Evolutionary conservation across 2,329 filamentous ascomycete species (phyloP), one percentile per base, ranked within the genome.

Genomic region (Zasmidium angulare): DNA sequence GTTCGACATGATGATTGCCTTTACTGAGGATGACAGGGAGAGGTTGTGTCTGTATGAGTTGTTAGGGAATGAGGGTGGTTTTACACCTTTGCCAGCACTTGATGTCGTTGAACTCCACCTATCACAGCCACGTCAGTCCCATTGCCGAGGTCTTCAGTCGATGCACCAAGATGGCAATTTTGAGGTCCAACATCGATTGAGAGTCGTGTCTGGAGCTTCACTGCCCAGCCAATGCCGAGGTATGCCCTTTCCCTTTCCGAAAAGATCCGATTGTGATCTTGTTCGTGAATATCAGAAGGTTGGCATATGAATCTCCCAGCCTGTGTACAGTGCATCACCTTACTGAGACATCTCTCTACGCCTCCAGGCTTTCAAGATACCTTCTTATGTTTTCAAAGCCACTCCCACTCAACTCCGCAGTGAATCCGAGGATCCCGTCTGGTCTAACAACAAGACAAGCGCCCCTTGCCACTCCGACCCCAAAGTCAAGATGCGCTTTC

Each of bases 401-500:
- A 3, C n/a, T 17, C 3, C 3, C 36, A 17, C 36, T 43, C 36
- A 65, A 50, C 11, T 22, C 9, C 1, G 58, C 55, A 19, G 47
- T 24, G 36, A 53, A 46, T 4, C 46, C 64, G 14, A 61, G 19
- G 3, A 64, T 60, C 20, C 72, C 73, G 64, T 75, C 74, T 2
- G 72, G 72, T 29, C 72, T 62, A 11, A 75, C 55, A 17, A 74
- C 69, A 21, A 71, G 58, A 1, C 75, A 62, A 6, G 65, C 69
- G 0, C 72, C 72, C 36, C 59, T 58, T 1, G 58, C 48, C 1
- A 55, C 47, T 47, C 59, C 56, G 9, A 75, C 61, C 1, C 69
- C 72, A 58, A 76, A 77, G 17, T 71, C 65, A 19, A 56, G 47
- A 61, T 73, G 74, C n/a, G 73, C 74, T 43, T 48, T 64, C 23